Evolutionary conservation across 768 basidiomycete genomes (phyloP), one percentile per base, ranked within the genome.

Genomic region (Suillus luteus): DNA sequence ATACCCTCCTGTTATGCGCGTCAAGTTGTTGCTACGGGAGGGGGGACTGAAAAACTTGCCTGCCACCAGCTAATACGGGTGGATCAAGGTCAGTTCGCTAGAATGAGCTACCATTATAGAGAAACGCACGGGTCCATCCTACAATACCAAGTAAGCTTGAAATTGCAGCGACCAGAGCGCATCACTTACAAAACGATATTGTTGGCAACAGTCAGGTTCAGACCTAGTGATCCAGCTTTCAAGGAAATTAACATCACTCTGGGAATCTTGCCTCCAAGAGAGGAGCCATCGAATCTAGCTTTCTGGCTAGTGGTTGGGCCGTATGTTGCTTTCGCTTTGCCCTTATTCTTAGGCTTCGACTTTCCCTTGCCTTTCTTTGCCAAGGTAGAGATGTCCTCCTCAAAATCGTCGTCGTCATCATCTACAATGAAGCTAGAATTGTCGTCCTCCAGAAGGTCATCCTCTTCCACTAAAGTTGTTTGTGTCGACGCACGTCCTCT

Each of bases 201-300:
- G 69, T 94, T 94, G 1, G 93, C 94, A 22, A 90, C 93, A 27
- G 93, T 95, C 67, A 95, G 75, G 74, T 96, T 95, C 61, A 96
- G 76, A 9, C 94, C 94, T 38, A 96, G 81, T 5, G 94, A 93
- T 22, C 94, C 94, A 54, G 86, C 88, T 77, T 94, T 95, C 69
- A 95, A 79, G 7, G 93, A 95, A 61, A 96, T 89, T 60, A 96
- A 79, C 90, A 96, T 88, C 40, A 96, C 88, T 64, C 81, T 83
- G 5, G 94, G 91, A 70, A 88, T 92, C 35, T 71, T 74, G 12
- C 75, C 76, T 27, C 66, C 40, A 57, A 70, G 72, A 41, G 68
- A 61, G 60, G 69, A 70, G 5, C 64, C 60, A 49, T 73, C 64
- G 57, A 71, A 67, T 59, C 33, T 44, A 46, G 54, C 65, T n/a